phyloP scores from a whole-genome alignment of 139 green algal species.

The Eudorina sp. region DNA sequence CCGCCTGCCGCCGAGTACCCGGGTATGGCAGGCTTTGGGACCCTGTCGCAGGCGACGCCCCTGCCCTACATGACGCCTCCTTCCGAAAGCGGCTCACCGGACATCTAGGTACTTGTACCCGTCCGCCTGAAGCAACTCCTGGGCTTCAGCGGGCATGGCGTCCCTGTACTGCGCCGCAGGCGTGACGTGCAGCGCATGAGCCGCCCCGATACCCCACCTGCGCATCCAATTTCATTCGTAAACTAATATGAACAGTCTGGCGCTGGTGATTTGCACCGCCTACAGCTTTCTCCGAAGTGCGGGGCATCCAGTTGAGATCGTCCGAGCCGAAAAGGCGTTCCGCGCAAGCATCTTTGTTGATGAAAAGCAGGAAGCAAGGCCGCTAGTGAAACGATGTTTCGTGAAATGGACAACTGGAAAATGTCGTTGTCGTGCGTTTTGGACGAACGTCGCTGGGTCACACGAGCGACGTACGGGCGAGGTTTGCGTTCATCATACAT shows the following conservation, averaged over 20 bases:
- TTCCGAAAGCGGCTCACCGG: neutral
- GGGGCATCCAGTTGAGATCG: neutral
- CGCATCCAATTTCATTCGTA: neutral
- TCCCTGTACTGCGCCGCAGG: neutral
- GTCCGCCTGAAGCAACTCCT: neutral
- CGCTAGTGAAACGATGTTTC: too few relatives aligned
- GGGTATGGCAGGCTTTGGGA: too few relatives aligned
- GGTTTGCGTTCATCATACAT: too few relatives aligned
- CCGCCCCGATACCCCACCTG: neutral
- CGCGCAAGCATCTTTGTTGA: neutral
- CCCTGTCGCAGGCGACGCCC: too few relatives aligned
- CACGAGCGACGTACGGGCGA: too few relatives aligned
- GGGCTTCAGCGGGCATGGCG: neutral
- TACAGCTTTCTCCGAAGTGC: neutral
- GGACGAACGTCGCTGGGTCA: too few relatives aligned
- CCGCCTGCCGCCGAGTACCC: too few relatives aligned
- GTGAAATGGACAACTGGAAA: too few relatives aligned
- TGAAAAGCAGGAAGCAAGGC: neutral
- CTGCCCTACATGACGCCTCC: too few relatives aligned
- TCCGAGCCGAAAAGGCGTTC: neutral
- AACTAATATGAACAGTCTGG: neutral
- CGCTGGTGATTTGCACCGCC: too few relatives aligned
- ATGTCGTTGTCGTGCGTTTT: too few relatives aligned
- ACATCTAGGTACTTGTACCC: conserved; percentile 32
- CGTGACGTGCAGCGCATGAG: neutral